A percentile compares a stretch with the other conserved stretches of the same genome.
These are phyloP conservation scores for Euryodendron excelsum DNA, from an alignment of 148 eudicot species.

Conservation along the genomic window DNA sequence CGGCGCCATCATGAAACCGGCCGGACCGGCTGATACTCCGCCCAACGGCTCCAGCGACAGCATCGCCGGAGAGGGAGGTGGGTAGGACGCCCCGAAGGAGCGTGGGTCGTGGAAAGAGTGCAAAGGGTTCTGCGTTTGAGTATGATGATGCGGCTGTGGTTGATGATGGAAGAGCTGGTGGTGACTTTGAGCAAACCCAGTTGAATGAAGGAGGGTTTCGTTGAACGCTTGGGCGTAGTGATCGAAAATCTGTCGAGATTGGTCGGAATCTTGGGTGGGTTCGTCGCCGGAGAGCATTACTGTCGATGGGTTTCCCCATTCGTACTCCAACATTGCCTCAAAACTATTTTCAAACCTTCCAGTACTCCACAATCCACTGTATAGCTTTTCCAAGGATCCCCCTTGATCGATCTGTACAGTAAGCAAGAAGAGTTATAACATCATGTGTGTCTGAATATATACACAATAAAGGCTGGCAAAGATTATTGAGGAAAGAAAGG, in stretches of 20 bases:
- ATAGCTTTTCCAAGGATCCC: background rate
- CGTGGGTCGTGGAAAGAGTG: conserved; percentile 47
- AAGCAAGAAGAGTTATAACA: no score
- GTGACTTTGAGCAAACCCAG: conserved; percentile 10
- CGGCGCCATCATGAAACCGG: conserved; percentile 46
- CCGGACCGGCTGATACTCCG: conserved; percentile 26
- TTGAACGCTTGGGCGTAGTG: conserved; percentile 47
- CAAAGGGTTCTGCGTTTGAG: background rate
- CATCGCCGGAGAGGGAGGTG: conserved; percentile 24
- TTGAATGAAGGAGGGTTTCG: conserved; percentile 17
- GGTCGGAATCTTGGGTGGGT: conserved; percentile 27
- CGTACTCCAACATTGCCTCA: conserved; percentile 70
- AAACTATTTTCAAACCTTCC: no score
- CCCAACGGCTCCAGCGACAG: conserved; percentile 33
- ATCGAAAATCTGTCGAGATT: conserved; percentile 45
- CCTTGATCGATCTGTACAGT: no score
- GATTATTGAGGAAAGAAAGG: no score
- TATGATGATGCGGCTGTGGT: background rate
- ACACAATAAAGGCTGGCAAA: no score
- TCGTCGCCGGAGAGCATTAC: conserved; percentile 53
- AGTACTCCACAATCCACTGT: background rate
- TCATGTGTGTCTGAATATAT: no score
- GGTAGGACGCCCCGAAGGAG: conserved; percentile 26
- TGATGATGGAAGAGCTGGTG: conserved; percentile 21
- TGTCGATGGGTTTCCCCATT: conserved; percentile 70